These are phyloP conservation scores for Hansenula lynferdii DNA, from an alignment of 1,139 yeast species.

Conservation along the genomic window DNA sequence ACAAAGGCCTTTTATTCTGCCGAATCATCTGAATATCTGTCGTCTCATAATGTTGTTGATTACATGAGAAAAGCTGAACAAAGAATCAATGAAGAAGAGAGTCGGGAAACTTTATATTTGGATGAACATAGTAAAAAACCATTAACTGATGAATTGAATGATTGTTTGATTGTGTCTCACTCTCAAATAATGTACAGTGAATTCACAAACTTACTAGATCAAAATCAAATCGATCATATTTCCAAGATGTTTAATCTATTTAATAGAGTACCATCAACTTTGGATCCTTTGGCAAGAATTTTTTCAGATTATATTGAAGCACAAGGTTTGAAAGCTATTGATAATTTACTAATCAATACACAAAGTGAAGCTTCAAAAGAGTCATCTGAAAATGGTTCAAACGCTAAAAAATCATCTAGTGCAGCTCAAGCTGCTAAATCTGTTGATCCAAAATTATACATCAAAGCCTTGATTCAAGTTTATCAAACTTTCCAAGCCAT, in stretches of 20 bases:
- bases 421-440: not conserved
- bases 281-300: constrained; percentile 71
- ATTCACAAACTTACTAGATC: constrained; percentile 67
- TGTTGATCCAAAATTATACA: constrained; percentile 74
- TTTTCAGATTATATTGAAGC: constrained; percentile 71
- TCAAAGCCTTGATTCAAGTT: constrained; percentile 68
- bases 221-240: constrained; percentile 72
- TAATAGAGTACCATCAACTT: constrained; percentile 67
- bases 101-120: constrained; percentile 70
- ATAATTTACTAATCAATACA: constrained; percentile 53
- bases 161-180: constrained; percentile 74
- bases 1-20: constrained; percentile 69
- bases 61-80: constrained; percentile 85
- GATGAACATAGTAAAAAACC: constrained; percentile 85
- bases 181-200: constrained; percentile 74
- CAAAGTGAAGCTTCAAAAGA: constrained; percentile 18
- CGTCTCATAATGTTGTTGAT: constrained; percentile 79
- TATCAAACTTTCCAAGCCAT: constrained; percentile 64
- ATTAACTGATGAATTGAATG: constrained; percentile 69
- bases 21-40: constrained; percentile 66
- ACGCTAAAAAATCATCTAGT: constrained; percentile 10
- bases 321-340: constrained; percentile 68
- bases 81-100: constrained; percentile 77
- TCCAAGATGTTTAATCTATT: constrained; percentile 74
- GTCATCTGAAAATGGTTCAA: constrained; percentile 19